Evolutionary conservation across 768 basidiomycete genomes (phyloP), one percentile per base, ranked within the genome.

Genomic region (Phlebiopsis gigantea): DNA sequence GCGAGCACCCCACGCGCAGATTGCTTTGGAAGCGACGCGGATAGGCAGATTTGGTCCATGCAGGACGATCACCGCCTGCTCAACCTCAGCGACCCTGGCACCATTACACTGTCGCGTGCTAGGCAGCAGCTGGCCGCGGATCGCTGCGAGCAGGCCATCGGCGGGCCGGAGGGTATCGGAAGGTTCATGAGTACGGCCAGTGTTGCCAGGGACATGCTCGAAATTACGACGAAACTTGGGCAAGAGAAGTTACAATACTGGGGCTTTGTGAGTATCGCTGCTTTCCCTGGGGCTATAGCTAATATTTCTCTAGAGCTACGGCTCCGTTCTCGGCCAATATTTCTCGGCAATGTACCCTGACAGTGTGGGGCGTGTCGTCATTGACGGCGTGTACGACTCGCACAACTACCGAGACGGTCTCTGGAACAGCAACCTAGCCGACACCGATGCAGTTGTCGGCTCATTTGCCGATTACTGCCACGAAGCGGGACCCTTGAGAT

Each of bases 291-390:
- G 17, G 12, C 12, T 17, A 39, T 2, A 9, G 2, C 21, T 46
- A 46, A 46, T 8, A 8, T 22, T 39, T 5, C 24, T 21, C 8
- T 15, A 53, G 52, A 5, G 49, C 45, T 56, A 43, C 30, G 15
- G 28, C 51, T 43, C 21, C 39, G 30, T 53, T 43, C 19, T 49
- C 67, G 69, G 47, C 28, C 24, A 49, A 39, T 39, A 39, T 17
- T 39, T 39, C 34, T 39, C 34, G 12, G 34, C 34, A 10, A 39
- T 39, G 34, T 39, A 39, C 14, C 34, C 34, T 3, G 67, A 72
- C 56, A 66, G 70, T 21, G 63, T 73, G 7, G 70, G 65, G 14
- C 67, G 72, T 22, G 42, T 73, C 1, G 56, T 68, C n/a, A 63
- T 73, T 28, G 72, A 73, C 49, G 72, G 69, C 56, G 58, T 65